Percentiles rank a stretch among this genome's conserved stretches.
phyloP scores from a whole-genome alignment of 208 protist genomes.

The Trypanosoma avium region DNA sequence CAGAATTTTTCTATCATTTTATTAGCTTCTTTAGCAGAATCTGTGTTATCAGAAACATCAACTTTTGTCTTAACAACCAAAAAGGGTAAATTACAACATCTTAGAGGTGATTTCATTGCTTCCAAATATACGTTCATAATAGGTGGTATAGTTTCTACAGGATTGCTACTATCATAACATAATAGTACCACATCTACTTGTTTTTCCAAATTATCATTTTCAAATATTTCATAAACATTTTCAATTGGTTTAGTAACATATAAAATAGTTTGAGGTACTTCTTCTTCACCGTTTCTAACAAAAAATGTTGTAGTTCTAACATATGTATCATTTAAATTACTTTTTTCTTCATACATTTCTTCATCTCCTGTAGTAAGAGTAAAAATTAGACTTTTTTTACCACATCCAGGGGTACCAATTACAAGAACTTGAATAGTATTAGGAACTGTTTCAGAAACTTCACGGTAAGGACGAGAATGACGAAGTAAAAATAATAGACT shows the following conservation, averaged over 20 bases:
- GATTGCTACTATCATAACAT: slow-evolving; percentile 65
- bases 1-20: slow-evolving; percentile 43
- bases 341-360: slow-evolving; percentile 20
- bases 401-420: slow-evolving; percentile 48
- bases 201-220: slow-evolving; percentile 45
- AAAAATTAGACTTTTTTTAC: slow-evolving; percentile 52
- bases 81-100: slow-evolving; percentile 52
- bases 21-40: not conserved
- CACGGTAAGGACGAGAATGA: slow-evolving; percentile 43
- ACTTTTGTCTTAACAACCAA: slow-evolving; percentile 85
- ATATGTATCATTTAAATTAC: slow-evolving; percentile 21
- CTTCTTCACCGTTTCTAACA: slow-evolving; percentile 31
- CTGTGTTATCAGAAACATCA: slow-evolving; percentile 30
- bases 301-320: slow-evolving; percentile 65
- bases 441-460: slow-evolving; percentile 43
- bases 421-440: slow-evolving; percentile 80
- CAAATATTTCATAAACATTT: slow-evolving; percentile 38
- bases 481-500: slow-evolving; percentile 68
- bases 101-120: slow-evolving; percentile 22
- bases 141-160: slow-evolving; percentile 33
- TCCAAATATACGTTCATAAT: slow-evolving; percentile 47
- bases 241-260: slow-evolving; percentile 55
- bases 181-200: slow-evolving; percentile 81
- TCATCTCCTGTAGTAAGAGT: slow-evolving; percentile 36
- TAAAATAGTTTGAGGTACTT: slow-evolving; percentile 62